Percentiles rank a stretch among this genome's conserved stretches.
Evolutionary conservation across 768 basidiomycete species (phyloP).

Genomic region (Coprinopsis cinerea): DNA sequence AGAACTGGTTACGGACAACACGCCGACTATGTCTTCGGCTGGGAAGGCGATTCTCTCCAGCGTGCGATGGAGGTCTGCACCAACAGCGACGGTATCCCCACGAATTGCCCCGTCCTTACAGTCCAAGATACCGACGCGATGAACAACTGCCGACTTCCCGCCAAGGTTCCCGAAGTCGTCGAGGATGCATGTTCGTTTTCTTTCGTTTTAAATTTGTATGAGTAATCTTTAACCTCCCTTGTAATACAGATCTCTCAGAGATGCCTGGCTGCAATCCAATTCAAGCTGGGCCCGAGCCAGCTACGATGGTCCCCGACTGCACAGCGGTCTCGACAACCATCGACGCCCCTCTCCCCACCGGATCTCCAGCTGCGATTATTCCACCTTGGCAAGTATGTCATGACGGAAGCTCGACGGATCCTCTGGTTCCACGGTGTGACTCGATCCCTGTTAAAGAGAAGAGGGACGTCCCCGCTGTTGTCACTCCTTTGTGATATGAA

Average conservation of each 20-base stretch:
- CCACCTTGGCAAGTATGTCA: slow-evolving; percentile 10
- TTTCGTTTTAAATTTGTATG: background rate
- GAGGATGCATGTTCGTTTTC: slow-evolving; percentile 8
- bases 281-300: slow-evolving; percentile 6
- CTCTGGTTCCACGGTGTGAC: slow-evolving; percentile 8
- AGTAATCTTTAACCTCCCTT: background rate
- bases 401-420: slow-evolving; percentile 5
- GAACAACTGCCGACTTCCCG: slow-evolving; percentile 8
- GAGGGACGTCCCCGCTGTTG: background rate
- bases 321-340: slow-evolving; percentile 2
- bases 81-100: slow-evolving; percentile 6
- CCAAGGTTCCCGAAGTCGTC: slow-evolving; percentile 8
- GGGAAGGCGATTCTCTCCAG: slow-evolving; percentile 12
- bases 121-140: slow-evolving; percentile 11
- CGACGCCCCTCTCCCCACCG: slow-evolving; percentile 5
- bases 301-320: slow-evolving; percentile 2
- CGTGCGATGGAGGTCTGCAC: slow-evolving; percentile 12
- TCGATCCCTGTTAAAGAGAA: slow-evolving; percentile 6
- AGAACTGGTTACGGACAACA: slow-evolving; percentile 11
- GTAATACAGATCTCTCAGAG: background rate
- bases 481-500: slow-evolving; percentile 1
- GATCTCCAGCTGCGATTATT: background rate
- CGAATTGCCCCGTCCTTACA: slow-evolving; percentile 9
- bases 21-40: slow-evolving; percentile 12
- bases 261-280: slow-evolving; percentile 11